phyloP scores from a whole-genome alignment of 768 basidiomycete genomes.

The Lactarius sanguifluus region DNA sequence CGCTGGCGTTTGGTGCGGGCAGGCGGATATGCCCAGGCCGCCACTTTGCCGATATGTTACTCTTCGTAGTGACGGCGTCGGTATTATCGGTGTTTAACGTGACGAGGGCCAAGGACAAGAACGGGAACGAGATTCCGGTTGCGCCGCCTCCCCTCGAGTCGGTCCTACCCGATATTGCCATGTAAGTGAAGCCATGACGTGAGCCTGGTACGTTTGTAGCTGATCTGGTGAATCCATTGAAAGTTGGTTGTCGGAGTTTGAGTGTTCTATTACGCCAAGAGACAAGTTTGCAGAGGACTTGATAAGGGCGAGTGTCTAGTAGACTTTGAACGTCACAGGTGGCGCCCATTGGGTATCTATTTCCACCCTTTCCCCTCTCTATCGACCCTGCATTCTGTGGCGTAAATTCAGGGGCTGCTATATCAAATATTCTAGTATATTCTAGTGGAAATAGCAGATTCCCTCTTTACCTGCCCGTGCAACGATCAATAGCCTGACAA shows the following conservation, averaged over 20 bases:
- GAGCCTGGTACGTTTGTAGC: background rate
- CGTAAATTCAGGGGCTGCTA: too few species aligned
- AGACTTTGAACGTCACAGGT: background rate
- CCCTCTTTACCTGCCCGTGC: too few species aligned
- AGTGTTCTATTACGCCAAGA: background rate
- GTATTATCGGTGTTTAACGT: conserved; percentile 14
- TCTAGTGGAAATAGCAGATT: too few species aligned
- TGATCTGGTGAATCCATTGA: background rate
- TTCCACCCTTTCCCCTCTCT: background rate
- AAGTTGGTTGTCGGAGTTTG: background rate
- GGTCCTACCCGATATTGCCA: background rate
- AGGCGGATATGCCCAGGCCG: background rate
- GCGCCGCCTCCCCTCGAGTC: background rate
- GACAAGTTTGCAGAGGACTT: background rate
- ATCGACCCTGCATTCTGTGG: background rate
- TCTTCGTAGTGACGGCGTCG: conserved; percentile 2
- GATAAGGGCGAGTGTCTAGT: background rate
- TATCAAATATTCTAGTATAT: too few species aligned
- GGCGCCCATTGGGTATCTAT: background rate
- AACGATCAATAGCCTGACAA: too few species aligned
- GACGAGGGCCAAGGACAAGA: conserved; percentile 10
- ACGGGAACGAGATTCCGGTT: background rate
- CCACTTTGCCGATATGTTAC: background rate
- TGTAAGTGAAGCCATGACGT: background rate
- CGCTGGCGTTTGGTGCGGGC: background rate